Conservation (phyloP, 495 filamentous ascomycete genomes). For the Lepraria neglecta region DNA sequence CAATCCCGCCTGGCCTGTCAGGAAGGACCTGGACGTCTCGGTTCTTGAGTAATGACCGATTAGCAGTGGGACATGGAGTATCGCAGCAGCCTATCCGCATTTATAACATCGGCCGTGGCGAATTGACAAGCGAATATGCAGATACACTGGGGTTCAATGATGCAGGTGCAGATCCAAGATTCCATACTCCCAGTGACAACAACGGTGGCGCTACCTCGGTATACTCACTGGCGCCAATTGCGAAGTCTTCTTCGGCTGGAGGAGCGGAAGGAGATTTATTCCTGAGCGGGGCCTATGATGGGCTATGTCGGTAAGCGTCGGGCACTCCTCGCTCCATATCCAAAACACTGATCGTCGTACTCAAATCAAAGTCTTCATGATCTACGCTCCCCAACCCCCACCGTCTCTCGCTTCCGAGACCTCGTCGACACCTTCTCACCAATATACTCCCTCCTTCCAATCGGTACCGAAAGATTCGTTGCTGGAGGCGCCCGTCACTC, state of each 20-base stretch:
- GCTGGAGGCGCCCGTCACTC: conserved; percentile 51
- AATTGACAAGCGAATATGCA: conserved; percentile 27
- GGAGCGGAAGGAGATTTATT: conserved; percentile 46
- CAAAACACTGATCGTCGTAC: background rate
- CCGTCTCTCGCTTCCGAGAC: conserved; percentile 48
- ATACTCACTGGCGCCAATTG: conserved; percentile 47
- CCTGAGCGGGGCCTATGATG: conserved; percentile 57
- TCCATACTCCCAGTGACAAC: background rate
- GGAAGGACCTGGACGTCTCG: conserved; percentile 45
- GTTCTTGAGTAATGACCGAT: conserved; percentile 43
- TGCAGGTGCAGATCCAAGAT: background rate
- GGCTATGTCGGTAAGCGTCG: conserved; percentile 43
- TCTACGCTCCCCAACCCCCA: conserved; percentile 47
- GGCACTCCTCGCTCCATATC: background rate
- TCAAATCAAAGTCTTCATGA: conserved; percentile 53
- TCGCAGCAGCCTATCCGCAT: conserved; percentile 43
- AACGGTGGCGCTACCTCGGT: conserved; percentile 17
- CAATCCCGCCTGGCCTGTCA: conserved; percentile 26
- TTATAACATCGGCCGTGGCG: conserved; percentile 41
- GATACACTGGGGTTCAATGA: background rate
- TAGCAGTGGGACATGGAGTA: conserved; percentile 48
- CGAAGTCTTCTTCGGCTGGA: conserved; percentile 29
- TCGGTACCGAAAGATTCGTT: conserved; percentile 52
- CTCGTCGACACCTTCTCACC: conserved; percentile 47
- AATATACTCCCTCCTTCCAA: conserved; percentile 54